phyloP scores from a whole-genome alignment of 2,329 filamentous ascomycete species.

The Arthrobotrys iridis region DNA sequence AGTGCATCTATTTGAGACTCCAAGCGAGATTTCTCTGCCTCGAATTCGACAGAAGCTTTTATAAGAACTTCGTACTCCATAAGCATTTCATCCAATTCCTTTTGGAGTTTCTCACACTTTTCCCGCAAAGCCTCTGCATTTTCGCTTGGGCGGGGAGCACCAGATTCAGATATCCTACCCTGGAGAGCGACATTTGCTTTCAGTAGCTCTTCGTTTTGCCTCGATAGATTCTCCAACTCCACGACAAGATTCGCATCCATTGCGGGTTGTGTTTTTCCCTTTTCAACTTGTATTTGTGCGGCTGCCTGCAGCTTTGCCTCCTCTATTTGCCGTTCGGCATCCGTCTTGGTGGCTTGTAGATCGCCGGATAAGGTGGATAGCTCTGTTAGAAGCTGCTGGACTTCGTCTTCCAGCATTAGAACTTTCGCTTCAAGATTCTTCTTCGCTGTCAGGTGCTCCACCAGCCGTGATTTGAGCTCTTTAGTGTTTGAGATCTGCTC shows the following conservation, averaged over 20 bases:
- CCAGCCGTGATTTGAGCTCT: constrained; percentile 11
- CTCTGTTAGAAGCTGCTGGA: constrained; percentile 45
- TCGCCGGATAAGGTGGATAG: constrained; percentile 13
- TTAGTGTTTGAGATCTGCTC: not conserved
- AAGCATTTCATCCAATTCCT: constrained; percentile 74
- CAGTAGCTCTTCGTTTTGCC: constrained; percentile 57
- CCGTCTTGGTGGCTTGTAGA: constrained; percentile 30
- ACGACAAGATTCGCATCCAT: constrained; percentile 57
- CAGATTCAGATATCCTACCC: constrained; percentile 18
- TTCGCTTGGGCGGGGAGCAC: not conserved
- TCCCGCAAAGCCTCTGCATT: constrained; percentile 61
- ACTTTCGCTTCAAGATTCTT: not conserved
- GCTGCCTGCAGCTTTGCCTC: constrained; percentile 54
- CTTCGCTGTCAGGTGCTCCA: constrained; percentile 12
- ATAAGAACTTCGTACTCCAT: constrained; percentile 77
- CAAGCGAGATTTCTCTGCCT: constrained; percentile 74
- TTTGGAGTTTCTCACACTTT: constrained; percentile 69
- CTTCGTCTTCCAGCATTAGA: constrained; percentile 59
- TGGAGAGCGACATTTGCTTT: constrained; percentile 42
- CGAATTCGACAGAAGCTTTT: constrained; percentile 74
- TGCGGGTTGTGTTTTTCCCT: constrained; percentile 56
- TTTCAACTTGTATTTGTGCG: constrained; percentile 62
- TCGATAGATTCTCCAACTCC: constrained; percentile 63
- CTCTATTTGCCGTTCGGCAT: constrained; percentile 40
- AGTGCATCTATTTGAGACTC: constrained; percentile 73